Evolutionary conservation across 768 basidiomycete species (phyloP).

Genomic region (Pleurotus cornucopiae): DNA sequence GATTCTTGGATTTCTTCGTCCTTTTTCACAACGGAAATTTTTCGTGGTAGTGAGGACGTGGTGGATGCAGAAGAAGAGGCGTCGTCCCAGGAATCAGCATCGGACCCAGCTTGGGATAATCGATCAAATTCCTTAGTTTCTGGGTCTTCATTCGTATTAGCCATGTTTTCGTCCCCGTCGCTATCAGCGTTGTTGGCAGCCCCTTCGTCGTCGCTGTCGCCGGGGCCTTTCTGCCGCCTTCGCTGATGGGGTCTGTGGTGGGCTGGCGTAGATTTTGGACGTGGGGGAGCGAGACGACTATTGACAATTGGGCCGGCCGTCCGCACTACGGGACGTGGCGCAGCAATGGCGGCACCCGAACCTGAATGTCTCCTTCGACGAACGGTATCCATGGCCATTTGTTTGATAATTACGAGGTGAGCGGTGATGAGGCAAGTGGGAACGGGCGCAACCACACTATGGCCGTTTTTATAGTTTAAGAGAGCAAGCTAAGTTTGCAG

Average conservation of each 20-base stretch:
- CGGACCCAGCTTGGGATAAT: conserved; percentile 16
- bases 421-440: too few relatives aligned
- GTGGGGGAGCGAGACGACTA: conserved; percentile 42
- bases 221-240: conserved; percentile 41
- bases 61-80: conserved; percentile 14
- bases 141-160: conserved; percentile 19
- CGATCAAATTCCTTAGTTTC: conserved; percentile 27
- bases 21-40: conserved; percentile 18
- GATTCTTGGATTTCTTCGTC: conserved; percentile 2
- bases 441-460: too few relatives aligned
- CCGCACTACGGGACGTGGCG: conserved; percentile 16
- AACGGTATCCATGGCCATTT: conserved; percentile 2
- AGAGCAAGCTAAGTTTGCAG: too few relatives aligned
- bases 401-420: too few relatives aligned
- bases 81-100: neutral
- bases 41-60: conserved; percentile 14
- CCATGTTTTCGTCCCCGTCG: conserved; percentile 4
- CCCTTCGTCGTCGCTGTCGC: conserved; percentile 26
- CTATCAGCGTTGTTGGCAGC: conserved; percentile 24
- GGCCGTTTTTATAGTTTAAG: too few relatives aligned
- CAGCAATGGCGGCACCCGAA: conserved; percentile 34
- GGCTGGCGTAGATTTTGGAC: conserved; percentile 71
- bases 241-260: conserved; percentile 52
- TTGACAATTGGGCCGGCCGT: conserved; percentile 15
- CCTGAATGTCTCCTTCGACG: conserved; percentile 66